Evolutionary conservation across 1,139 yeast species (phyloP).

Genomic region (Lodderomyces theae): DNA sequence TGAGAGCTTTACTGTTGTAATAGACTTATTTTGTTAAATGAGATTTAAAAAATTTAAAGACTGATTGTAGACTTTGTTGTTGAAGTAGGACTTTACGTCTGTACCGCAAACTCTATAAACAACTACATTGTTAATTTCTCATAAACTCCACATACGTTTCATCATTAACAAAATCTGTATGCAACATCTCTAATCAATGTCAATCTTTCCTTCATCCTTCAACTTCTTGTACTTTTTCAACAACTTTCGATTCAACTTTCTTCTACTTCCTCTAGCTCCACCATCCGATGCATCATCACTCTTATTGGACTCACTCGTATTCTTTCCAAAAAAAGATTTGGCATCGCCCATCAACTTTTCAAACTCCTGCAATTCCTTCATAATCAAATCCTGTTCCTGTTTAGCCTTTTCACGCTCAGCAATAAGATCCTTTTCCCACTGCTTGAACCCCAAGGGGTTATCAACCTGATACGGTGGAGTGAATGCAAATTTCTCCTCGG

Average conservation of each 20-base stretch:
- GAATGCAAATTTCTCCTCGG: constrained; percentile 35
- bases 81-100: no score
- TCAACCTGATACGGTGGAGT: constrained; percentile 33
- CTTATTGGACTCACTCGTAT: not conserved
- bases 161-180: not conserved
- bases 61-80: no score
- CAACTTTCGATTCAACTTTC: constrained; percentile 32
- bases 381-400: constrained; percentile 16
- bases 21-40: no score
- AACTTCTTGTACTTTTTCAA: constrained; percentile 28
- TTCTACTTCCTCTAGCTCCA: constrained; percentile 21
- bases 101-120: no score
- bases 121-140: no score
- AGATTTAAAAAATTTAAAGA: no score
- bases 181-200: not conserved
- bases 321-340: constrained; percentile 22
- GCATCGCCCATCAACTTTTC: constrained; percentile 19
- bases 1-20: no score
- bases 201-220: constrained; percentile 24
- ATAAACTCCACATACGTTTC: not conserved
- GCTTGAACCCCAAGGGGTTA: constrained; percentile 29
- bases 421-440: constrained; percentile 35
- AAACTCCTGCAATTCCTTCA: constrained; percentile 17
- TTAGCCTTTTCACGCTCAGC: constrained; percentile 20
- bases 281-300: constrained; percentile 4